Conservation (phyloP, 2,329 filamentous ascomycete genomes). For the Aspergillus novofumigatus region DNA sequence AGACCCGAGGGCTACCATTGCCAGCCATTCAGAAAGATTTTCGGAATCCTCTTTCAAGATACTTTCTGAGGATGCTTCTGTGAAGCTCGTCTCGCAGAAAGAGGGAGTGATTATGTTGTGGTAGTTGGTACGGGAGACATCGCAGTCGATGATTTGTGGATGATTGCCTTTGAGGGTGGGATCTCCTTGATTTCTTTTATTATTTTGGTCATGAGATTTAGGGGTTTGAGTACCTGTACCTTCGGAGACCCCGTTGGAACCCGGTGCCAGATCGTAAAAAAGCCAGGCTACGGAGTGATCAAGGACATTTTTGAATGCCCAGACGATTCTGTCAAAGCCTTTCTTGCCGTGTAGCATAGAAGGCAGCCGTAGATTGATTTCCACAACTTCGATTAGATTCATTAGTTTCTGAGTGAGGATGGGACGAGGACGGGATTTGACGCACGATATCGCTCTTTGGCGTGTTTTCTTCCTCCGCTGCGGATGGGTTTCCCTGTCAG, state of each 20-base stretch:
- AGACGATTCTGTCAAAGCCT: conserved; percentile 71
- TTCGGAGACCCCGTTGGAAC: conserved; percentile 28
- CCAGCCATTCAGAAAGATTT: conserved; percentile 61
- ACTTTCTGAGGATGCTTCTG: conserved; percentile 34
- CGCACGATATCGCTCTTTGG: conserved; percentile 70
- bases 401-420: conserved; percentile 2
- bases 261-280: conserved; percentile 58
- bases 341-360: conserved; percentile 82
- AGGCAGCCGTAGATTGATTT: conserved; percentile 67
- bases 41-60: conserved; percentile 58
- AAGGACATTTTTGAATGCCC: conserved; percentile 76
- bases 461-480: conserved; percentile 56
- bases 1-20: conserved; percentile 47
- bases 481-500: conserved; percentile 66
- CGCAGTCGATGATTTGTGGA: conserved; percentile 33
- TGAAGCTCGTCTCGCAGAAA: conserved; percentile 24
- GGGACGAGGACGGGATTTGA: background rate
- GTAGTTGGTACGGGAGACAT: conserved; percentile 21
- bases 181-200: conserved; percentile 18
- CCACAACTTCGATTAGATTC: conserved; percentile 55
- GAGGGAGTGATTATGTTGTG: conserved; percentile 28
- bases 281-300: conserved; percentile 68
- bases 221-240: conserved; percentile 33
- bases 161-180: conserved; percentile 34
- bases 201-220: background rate